Evolutionary conservation across 140 eudicot species (phyloP).

Genomic region (Ambrosia hybrid): DNA sequence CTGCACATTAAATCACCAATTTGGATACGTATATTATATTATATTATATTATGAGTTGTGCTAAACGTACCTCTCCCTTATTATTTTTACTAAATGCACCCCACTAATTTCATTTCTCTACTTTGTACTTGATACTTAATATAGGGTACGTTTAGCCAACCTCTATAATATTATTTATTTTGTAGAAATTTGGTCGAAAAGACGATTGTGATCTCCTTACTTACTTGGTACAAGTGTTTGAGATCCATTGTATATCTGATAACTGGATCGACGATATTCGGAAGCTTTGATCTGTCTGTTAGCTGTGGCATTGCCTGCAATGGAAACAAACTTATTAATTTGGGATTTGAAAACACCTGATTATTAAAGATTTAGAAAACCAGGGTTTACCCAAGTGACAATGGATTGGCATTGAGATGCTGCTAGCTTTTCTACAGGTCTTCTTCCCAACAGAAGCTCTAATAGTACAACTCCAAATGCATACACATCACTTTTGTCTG

Average conservation of each 20-base stretch:
- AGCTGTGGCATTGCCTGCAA: conserved; percentile 78
- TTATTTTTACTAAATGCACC: no score
- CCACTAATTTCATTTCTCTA: no score
- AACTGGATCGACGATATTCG: conserved; percentile 74
- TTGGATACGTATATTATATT: no score
- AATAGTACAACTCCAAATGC: conserved; percentile 82
- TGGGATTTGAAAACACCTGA: no score
- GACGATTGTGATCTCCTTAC: background rate
- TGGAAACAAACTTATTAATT: conserved; percentile 8
- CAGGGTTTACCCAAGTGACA: conserved; percentile 67
- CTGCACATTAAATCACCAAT: conserved; percentile 21
- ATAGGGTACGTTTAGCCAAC: no score
- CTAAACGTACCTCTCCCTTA: no score
- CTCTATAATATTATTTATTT: no score
- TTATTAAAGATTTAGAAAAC: conserved; percentile 3
- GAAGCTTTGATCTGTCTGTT: conserved; percentile 81
- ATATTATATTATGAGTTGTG: no score
- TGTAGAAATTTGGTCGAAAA: background rate
- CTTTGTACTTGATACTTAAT: no score
- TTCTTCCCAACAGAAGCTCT: conserved; percentile 74
- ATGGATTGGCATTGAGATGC: conserved; percentile 70
- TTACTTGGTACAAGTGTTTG: conserved; percentile 78
- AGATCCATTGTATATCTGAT: conserved; percentile 70
- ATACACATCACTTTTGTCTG: conserved; percentile 80
- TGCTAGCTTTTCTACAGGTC: conserved; percentile 66